phyloP scores from a whole-genome alignment of 441 rosid genomes.

The Melastoma candidum region DNA sequence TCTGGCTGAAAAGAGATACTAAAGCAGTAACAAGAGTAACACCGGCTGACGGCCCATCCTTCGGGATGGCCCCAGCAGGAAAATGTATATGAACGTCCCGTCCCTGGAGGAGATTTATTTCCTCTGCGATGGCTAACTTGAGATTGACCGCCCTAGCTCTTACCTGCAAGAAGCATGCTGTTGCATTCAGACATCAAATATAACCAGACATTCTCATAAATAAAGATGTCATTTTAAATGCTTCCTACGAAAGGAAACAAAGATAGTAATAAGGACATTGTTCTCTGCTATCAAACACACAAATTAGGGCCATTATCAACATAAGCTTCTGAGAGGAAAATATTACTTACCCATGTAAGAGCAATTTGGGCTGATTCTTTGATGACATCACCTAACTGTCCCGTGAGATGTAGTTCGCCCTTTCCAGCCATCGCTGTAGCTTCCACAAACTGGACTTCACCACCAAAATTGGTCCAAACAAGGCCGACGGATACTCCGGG shows the following conservation, averaged over 20 bases:
- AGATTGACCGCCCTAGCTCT: conserved; percentile 85
- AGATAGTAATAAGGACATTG: no score
- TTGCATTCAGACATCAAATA: background rate
- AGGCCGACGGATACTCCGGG: conserved; percentile 96
- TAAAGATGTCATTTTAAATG: no score
- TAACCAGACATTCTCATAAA: background rate
- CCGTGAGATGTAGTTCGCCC: conserved; percentile 94
- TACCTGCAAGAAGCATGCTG: conserved; percentile 37
- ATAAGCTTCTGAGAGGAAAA: conserved; percentile 8
- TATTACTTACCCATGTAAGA: conserved; percentile 95
- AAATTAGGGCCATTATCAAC: no score
- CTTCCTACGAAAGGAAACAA: no score
- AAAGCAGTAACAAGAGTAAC: conserved; percentile 94
- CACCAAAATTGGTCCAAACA: conserved; percentile 96
- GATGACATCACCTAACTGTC: conserved; percentile 98
- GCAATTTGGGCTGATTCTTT: conserved; percentile 99
- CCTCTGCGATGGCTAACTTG: conserved; percentile 47
- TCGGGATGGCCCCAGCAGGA: conserved; percentile 97
- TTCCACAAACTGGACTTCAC: conserved; percentile 97
- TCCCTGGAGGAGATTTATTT: conserved; percentile 69
- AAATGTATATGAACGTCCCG: conserved; percentile 95
- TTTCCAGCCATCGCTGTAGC: conserved; percentile 85
- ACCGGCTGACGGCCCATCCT: conserved; percentile 99
- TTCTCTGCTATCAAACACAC: no score
- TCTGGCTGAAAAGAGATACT: conserved; percentile 80